A percentile compares a stretch with the other conserved stretches of the same genome.
These are phyloP conservation scores for Rhodomyrtus tomentosa DNA, from an alignment of 345 rosid species.

Conservation along the genomic window DNA sequence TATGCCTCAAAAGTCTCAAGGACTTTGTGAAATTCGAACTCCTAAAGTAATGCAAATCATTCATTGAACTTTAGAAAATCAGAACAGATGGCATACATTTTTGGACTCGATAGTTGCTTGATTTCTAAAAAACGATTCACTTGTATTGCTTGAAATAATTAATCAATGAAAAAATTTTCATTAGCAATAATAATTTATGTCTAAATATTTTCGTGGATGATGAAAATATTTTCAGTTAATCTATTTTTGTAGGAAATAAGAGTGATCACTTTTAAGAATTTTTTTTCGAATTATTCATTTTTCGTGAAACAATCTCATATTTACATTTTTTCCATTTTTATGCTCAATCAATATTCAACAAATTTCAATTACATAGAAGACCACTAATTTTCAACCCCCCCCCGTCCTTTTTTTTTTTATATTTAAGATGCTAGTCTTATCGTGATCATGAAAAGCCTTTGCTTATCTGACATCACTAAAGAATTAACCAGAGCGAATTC, in stretches of 20 bases:
- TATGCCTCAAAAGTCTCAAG: background rate
- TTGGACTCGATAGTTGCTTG: background rate
- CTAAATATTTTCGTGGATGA: background rate
- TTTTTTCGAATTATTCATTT: background rate
- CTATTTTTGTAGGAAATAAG: background rate
- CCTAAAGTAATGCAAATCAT: background rate
- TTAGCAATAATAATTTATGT: background rate
- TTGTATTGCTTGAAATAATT: background rate
- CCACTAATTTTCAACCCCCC: background rate
- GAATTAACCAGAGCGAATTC: background rate
- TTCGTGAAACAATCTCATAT: background rate
- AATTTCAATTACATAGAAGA: background rate
- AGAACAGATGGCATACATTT: background rate
- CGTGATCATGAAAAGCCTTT: background rate
- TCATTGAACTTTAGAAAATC: background rate
- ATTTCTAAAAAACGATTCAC: background rate
- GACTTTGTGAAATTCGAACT: background rate
- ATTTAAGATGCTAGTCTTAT: background rate
- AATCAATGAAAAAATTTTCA: background rate
- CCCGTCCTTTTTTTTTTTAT: background rate
- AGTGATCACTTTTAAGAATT: background rate
- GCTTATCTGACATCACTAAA: background rate
- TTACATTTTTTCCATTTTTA: background rate
- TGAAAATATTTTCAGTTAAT: background rate
- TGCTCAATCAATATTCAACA: background rate